Evolutionary conservation across 2,329 filamentous ascomycete species (phyloP), one percentile per base, ranked within the genome.

Genomic region (Clonostachys rhizophaga): DNA sequence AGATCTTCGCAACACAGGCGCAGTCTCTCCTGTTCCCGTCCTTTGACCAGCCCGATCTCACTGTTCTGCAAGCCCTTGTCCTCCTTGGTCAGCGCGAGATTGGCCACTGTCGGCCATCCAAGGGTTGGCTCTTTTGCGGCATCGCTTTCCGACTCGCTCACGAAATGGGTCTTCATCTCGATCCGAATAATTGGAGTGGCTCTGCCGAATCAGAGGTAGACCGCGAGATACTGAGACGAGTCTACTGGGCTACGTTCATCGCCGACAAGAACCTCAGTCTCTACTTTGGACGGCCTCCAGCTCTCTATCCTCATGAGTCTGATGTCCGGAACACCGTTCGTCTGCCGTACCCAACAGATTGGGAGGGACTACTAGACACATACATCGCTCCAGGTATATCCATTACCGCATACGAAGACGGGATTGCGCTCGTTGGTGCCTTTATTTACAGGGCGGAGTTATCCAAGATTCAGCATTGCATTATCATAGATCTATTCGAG

Each of bases 101-200:
- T 40, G 73, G 72, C 5, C 66, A 68, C 18, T 70, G 72, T 1
- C 66, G 68, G n/a, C 59, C 66, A 3, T 75, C 72, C 16, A 76
- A 74, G 46, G 73, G 74, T 12, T 77, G 74, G 74, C 58, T 76
- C 2, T 75, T 73, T 45, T 75, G 71, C 30, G 72, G 73, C 42
- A 76, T 77, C 72, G 72, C 72, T 9, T 77, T 75, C 51, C 67
- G 74, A 5, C 61, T 77, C 13, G 68, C 72, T 1, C 72, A 76
- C 44, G 74, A 75, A 52, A 77, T 77, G 74, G 74, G 74, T 2
- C 61, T 77, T 14, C 74, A 77, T 52, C 63, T 77, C 1, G 74
- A 77, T 44, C 16, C 58, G 36, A 59, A 39, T n/a, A 76, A 76
- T 51, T 76, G 48, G 51, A 34, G 47, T 33, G 54, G 59, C 44